Evolutionary conservation across 169 alveolate species (phyloP).

Genomic region (Fabrea salina): DNA sequence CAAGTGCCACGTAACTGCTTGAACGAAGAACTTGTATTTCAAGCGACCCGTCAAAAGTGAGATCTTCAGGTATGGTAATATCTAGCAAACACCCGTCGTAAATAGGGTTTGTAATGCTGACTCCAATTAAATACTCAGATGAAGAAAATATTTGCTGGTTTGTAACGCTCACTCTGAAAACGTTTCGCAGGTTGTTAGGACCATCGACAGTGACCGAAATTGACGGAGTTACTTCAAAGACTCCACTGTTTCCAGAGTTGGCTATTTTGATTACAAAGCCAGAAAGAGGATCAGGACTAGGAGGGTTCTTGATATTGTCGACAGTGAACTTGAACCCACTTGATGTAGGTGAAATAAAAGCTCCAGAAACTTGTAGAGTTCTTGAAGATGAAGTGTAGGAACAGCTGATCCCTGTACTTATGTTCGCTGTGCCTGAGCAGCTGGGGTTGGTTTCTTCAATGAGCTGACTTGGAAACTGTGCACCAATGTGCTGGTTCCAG

Average conservation of each 20-base stretch:
- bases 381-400: not conserved
- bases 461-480: not conserved
- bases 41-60: not conserved
- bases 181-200: not conserved
- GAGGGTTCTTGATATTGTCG: not conserved
- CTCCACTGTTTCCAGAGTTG: not conserved
- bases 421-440: not conserved
- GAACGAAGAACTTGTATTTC: too few species aligned
- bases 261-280: not conserved
- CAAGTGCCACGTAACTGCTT: too few species aligned
- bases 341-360: not conserved
- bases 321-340: conserved; percentile 3
- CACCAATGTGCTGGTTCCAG: not conserved
- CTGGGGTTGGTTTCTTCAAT: not conserved
- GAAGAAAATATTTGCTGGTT: not conserved
- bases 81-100: not conserved
- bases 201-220: not conserved
- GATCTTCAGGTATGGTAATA: not conserved
- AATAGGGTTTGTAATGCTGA: not conserved
- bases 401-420: not conserved
- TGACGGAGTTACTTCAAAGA: not conserved
- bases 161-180: not conserved
- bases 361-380: not conserved
- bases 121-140: not conserved
- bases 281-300: not conserved